Percentiles rank a stretch among this genome's conserved stretches.
Conservation (phyloP, 371 early-diverging fungal species). For the Paraphysoderma sedebokerense region DNA sequence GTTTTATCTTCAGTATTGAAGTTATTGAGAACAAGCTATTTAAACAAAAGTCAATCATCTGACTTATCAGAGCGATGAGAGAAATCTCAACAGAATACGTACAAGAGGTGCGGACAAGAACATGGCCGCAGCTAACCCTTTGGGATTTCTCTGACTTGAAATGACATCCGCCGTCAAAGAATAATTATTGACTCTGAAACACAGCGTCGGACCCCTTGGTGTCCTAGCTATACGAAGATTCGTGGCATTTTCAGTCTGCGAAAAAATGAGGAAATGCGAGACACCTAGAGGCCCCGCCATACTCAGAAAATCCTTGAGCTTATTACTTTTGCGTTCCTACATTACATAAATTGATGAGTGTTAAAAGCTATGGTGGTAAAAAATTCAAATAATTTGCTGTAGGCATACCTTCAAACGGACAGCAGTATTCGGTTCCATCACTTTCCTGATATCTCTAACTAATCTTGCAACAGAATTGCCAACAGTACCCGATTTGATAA, state of each 20-base stretch:
- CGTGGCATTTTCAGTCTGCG: constrained; percentile 58
- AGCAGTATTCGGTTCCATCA: constrained; percentile 91
- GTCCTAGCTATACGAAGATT: constrained; percentile 72
- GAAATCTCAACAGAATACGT: no score
- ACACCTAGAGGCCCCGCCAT: constrained; percentile 76
- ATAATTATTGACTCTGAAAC: constrained; percentile 72
- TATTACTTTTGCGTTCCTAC: constrained; percentile 75
- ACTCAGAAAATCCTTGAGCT: constrained; percentile 78
- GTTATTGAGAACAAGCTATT: constrained; percentile 71
- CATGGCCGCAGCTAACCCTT: constrained; percentile 47
- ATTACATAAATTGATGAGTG: neutral
- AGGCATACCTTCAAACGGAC: constrained; percentile 37
- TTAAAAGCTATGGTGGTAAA: neutral
- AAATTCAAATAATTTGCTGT: neutral
- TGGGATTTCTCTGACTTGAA: constrained; percentile 58
- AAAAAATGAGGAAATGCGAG: constrained; percentile 74
- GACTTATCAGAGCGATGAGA: no score
- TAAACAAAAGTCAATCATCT: constrained; percentile 2
- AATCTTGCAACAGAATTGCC: constrained; percentile 52
- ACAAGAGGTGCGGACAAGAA: constrained; percentile 61
- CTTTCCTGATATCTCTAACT: constrained; percentile 62
- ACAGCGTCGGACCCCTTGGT: constrained; percentile 87
- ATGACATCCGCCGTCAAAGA: constrained; percentile 69
- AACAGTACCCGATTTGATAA: constrained; percentile 76
- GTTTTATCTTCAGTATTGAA: constrained; percentile 63